Percentiles rank a stretch among this genome's conserved stretches.
phyloP scores from a whole-genome alignment of 257 asterid genomes.

The Jacaranda mimosifolia region DNA sequence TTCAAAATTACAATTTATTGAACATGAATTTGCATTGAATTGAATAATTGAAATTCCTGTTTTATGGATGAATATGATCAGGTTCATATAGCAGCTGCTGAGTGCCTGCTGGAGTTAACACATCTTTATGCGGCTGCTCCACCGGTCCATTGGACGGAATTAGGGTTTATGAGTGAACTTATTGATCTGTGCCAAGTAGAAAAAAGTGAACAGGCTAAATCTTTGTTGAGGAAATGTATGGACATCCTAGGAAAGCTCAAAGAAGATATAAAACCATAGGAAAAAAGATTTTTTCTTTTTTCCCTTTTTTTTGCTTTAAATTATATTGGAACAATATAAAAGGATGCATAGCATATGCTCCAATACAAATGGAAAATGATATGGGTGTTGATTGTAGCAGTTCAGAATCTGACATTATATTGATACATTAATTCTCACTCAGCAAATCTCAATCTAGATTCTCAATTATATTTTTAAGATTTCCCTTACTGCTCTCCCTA shows the following conservation, averaged over 20 bases:
- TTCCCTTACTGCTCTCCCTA: too few species aligned
- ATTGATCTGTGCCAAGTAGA: slow-evolving; percentile 64
- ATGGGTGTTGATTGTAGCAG: too few species aligned
- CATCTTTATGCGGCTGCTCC: slow-evolving; percentile 48
- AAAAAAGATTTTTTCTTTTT: too few species aligned
- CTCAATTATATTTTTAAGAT: too few species aligned
- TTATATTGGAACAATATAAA: too few species aligned
- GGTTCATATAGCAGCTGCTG: slow-evolving; percentile 91
- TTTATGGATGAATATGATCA: slow-evolving; percentile 42
- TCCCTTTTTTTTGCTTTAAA: too few species aligned
- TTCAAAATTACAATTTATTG: background rate
- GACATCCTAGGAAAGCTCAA: slow-evolving; percentile 56
- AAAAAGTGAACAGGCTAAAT: slow-evolving; percentile 88
- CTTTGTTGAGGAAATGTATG: slow-evolving; percentile 69
- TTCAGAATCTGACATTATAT: too few species aligned
- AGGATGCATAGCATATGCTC: too few species aligned
- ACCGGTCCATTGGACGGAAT: slow-evolving; percentile 46
- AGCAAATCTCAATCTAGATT: too few species aligned
- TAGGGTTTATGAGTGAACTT: slow-evolving; percentile 64
- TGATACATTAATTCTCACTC: too few species aligned
- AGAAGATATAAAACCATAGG: slow-evolving; percentile 37
- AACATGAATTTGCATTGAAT: background rate
- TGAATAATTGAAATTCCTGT: background rate
- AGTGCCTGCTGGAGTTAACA: slow-evolving; percentile 76
- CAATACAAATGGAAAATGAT: too few species aligned